phyloP scores from a whole-genome alignment of 805 yeast species.

The Sugiyamaella americana region DNA sequence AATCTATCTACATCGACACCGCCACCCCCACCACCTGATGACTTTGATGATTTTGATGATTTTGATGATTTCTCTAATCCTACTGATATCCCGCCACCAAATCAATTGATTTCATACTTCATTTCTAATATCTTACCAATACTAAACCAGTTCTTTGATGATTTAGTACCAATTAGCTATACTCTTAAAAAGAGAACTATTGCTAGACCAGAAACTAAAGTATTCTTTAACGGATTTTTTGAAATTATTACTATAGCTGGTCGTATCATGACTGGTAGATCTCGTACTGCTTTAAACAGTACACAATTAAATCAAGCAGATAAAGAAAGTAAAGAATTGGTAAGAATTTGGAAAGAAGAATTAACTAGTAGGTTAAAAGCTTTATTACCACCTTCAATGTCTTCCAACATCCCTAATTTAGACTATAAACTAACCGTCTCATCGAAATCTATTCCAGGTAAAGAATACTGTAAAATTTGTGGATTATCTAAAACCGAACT shows the following conservation, averaged over 20 bases:
- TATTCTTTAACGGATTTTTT: conserved; percentile 19
- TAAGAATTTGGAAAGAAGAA: conserved; percentile 17
- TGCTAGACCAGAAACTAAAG: conserved; percentile 18
- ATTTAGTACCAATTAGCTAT: conserved; percentile 20
- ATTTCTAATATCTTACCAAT: conserved; percentile 21
- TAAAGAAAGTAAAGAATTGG: conserved; percentile 21
- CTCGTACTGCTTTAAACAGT: conserved; percentile 12
- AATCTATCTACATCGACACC: background rate
- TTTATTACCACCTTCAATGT: conserved; percentile 7
- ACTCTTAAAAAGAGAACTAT: conserved; percentile 20
- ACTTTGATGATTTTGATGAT: conserved; percentile 11
- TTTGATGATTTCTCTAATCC: conserved; percentile 8
- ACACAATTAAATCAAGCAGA: conserved; percentile 15
- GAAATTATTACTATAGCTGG: conserved; percentile 20
- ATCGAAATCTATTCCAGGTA: background rate
- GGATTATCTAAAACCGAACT: conserved; percentile 22
- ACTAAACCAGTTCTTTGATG: conserved; percentile 13
- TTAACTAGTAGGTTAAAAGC: conserved; percentile 17
- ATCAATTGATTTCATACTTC: conserved; percentile 15
- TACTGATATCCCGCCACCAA: conserved; percentile 29
- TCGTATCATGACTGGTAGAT: conserved; percentile 24
- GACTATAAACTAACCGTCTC: conserved; percentile 12
- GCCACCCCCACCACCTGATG: background rate
- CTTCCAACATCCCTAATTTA: conserved; percentile 12
- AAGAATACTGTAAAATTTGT: conserved; percentile 19